Percentiles rank a stretch among this genome's conserved stretches.
phyloP scores from a whole-genome alignment of 306 rosid species.

The Comarum palustre region DNA sequence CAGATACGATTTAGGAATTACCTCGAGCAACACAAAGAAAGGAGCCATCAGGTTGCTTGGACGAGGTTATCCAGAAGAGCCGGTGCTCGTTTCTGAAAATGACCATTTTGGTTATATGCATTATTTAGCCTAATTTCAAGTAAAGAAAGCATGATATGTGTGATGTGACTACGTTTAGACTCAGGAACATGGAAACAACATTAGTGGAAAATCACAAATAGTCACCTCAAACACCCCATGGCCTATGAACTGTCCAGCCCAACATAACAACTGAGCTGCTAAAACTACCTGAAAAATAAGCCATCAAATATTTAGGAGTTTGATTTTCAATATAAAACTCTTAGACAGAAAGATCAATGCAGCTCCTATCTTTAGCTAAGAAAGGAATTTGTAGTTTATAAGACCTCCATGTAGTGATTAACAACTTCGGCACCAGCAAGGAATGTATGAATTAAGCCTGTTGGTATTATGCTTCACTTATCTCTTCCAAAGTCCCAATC shows the following conservation, averaged over 20 bases:
- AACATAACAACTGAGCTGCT: conserved; percentile 76
- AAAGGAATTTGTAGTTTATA: neutral
- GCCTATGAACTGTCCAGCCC: conserved; percentile 82
- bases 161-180: conserved; percentile 9
- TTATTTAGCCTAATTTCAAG: neutral
- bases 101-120: neutral
- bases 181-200: neutral
- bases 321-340: neutral
- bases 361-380: neutral
- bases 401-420: neutral
- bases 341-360: neutral
- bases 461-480: neutral
- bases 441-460: neutral
- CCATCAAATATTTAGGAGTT: conserved; percentile 4
- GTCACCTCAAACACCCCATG: conserved; percentile 90
- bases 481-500: neutral
- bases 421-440: neutral
- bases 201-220: conserved; percentile 11
- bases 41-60: conserved; percentile 89
- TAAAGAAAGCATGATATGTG: no score
- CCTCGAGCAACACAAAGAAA: conserved; percentile 78
- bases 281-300: conserved; percentile 52
- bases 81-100: conserved; percentile 75
- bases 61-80: conserved; percentile 79
- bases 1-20: conserved; percentile 21